Conservation (phyloP, 306 rosid genomes). For the Myrica gale region DNA sequence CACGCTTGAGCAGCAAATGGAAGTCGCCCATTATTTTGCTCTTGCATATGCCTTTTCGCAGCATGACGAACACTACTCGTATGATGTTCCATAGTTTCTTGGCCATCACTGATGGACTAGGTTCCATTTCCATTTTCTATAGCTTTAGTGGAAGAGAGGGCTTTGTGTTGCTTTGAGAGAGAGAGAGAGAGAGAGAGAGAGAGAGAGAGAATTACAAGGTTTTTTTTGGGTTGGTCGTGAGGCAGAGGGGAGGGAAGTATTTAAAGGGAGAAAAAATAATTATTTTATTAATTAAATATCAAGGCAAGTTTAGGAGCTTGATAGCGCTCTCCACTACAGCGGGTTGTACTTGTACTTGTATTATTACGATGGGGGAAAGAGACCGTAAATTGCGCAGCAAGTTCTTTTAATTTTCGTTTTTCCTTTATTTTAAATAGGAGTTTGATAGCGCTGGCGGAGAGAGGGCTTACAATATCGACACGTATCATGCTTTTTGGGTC, state of each 20-base stretch:
- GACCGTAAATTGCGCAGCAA: background rate
- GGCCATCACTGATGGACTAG: constrained; percentile 43
- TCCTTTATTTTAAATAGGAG: no score
- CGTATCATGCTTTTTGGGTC: background rate
- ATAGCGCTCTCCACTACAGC: background rate
- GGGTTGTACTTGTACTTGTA: constrained; percentile 13
- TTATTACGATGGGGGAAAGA: background rate
- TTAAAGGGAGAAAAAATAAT: constrained; percentile 36
- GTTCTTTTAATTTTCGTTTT: background rate
- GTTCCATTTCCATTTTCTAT: constrained; percentile 60
- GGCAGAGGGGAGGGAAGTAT: constrained; percentile 24
- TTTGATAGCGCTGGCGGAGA: background rate
- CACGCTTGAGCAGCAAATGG: constrained; percentile 54
- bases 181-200: constrained; percentile 17
- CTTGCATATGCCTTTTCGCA: constrained; percentile 66
- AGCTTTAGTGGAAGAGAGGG: background rate
- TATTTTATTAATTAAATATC: constrained; percentile 1
- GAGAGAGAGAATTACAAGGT: background rate
- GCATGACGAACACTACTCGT: constrained; percentile 53
- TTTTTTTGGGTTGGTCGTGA: constrained; percentile 14
- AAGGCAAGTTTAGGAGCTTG: background rate
- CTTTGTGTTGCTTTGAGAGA: background rate
- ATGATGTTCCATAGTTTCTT: constrained; percentile 64
- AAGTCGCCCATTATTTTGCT: constrained; percentile 55
- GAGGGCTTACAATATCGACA: background rate